Conservation (phyloP, 805 yeast species). For the Scheffersomyces spartinae region DNA sequence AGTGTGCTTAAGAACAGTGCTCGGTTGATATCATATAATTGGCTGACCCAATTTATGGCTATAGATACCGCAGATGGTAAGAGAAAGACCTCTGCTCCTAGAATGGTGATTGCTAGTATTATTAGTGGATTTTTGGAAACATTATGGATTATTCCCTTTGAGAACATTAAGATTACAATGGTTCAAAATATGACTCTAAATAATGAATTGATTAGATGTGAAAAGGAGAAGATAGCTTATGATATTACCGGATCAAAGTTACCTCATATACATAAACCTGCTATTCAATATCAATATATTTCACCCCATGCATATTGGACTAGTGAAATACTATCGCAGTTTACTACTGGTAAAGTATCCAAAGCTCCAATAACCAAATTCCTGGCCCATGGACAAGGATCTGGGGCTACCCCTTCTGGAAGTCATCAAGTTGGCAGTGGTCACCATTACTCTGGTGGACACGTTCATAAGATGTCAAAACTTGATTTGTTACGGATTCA, state of each 20-base stretch:
- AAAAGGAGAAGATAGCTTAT: conserved; percentile 9
- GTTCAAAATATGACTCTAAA: conserved; percentile 47
- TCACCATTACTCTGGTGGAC: too few species aligned
- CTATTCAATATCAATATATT: conserved; percentile 20
- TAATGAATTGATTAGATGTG: conserved; percentile 14
- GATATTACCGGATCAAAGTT: conserved; percentile 17
- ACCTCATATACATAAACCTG: conserved; percentile 12
- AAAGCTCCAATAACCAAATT: conserved; percentile 5
- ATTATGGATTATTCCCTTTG: conserved; percentile 81
- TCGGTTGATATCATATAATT: conserved; percentile 64
- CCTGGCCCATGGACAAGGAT: conserved; percentile 1
- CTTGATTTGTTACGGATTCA: too few species aligned
- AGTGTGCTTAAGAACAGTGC: conserved; percentile 62
- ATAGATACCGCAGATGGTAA: conserved; percentile 30
- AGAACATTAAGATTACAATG: conserved; percentile 70
- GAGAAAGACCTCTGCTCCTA: conserved; percentile 64
- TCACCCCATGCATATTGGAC: conserved; percentile 33
- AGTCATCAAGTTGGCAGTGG: conserved; percentile 1
- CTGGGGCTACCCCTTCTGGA: not conserved
- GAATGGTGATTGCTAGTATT: conserved; percentile 62
- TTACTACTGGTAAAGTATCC: conserved; percentile 11
- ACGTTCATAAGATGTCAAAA: conserved; percentile 9
- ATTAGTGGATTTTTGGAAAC: conserved; percentile 81
- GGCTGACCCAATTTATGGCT: conserved; percentile 58
- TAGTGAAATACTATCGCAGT: conserved; percentile 18